Evolutionary conservation across 2,329 filamentous ascomycete genomes (phyloP).

Genomic region (Alternaria triticimaculans): DNA sequence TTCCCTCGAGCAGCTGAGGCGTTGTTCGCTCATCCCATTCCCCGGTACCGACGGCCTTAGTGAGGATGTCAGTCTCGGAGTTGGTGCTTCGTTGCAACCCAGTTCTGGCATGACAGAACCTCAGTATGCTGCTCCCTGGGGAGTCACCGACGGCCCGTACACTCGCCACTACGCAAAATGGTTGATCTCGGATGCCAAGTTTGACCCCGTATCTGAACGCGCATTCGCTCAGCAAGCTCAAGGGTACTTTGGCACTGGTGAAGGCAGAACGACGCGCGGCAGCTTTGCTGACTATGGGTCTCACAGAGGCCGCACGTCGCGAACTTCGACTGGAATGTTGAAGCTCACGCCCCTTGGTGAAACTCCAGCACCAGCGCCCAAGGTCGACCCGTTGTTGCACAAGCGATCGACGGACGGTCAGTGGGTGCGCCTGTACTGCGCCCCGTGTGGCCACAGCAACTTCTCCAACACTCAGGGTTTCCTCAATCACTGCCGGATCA

Average conservation of each 20-base stretch:
- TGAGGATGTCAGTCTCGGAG: conserved; percentile 73
- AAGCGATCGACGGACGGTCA: conserved; percentile 82
- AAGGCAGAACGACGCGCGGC: conserved; percentile 81
- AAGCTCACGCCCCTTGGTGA: conserved; percentile 52
- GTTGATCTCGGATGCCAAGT: conserved; percentile 86
- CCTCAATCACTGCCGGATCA: conserved; percentile 98
- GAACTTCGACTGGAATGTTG: conserved; percentile 62
- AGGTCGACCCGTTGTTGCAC: conserved; percentile 81
- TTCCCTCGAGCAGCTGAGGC: conserved; percentile 89
- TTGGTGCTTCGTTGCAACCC: conserved; percentile 71
- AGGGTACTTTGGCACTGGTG: conserved; percentile 52
- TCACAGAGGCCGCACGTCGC: conserved; percentile 63
- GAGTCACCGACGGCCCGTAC: conserved; percentile 90
- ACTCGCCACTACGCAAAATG: conserved; percentile 93
- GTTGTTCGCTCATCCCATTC: conserved; percentile 91
- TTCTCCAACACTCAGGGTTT: conserved; percentile 99
- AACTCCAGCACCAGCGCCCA: conserved; percentile 59
- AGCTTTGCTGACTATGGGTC: conserved; percentile 65
- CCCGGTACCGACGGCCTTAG: conserved; percentile 73
- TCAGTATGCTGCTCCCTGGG: conserved; percentile 84
- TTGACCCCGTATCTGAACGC: conserved; percentile 65
- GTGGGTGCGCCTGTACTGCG: conserved; percentile 87
- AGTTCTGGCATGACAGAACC: conserved; percentile 70
- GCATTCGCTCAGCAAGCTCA: conserved; percentile 45
- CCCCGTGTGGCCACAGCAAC: conserved; percentile 84